Evolutionary conservation across 2,329 filamentous ascomycete genomes (phyloP), one percentile per base, ranked within the genome.

Genomic region (Trichocomaceae sp.): DNA sequence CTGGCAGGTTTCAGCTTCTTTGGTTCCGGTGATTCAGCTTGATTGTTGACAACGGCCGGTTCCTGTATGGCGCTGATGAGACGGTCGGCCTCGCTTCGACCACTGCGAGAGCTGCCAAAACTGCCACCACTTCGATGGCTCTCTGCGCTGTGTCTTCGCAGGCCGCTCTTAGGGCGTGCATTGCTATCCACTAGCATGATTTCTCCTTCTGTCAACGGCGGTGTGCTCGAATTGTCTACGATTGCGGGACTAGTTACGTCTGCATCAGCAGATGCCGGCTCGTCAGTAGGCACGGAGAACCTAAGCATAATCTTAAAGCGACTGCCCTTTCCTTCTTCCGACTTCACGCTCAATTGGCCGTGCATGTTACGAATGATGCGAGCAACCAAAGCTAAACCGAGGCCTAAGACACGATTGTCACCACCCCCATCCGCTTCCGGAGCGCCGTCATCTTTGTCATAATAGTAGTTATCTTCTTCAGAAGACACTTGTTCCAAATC

Each of bases 341-440:
- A 95, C 63, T 90, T 92, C 1, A 96, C 73, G 1, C 89, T 83
- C 29, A 96, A 71, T 64, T 95, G 90, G 0, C 90, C 91, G 56
- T 92, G 86, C 88, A 95, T 93, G 64, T 90, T 95, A n/a, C 85
- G 82, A 31, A 96, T 79, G 35, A 90, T 88, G 37, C 90, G 83
- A 15, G 88, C 87, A n/a, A 95, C 90, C 12, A 95, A 79, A 0
- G 90, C 90, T n/a, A 96, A 77, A 0, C 90, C 91, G 9, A 96
- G 79, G 0, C 91, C 91, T 1, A 95, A 71, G 0, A 83, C 84
- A 9, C 75, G 72, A 51, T 74, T 74, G 39, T 47, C 47, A 10
- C 42, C 50, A 7, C 72, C 64, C 1, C 58, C 51, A 13, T 61
- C 61, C 4, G 63, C 58, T 9, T 67, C 60, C 4, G 63, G 59